Percentiles rank a stretch among this genome's conserved stretches.
These are phyloP conservation scores for Boechera retrofracta DNA, from an alignment of 345 rosid species.

Conservation along the genomic window DNA sequence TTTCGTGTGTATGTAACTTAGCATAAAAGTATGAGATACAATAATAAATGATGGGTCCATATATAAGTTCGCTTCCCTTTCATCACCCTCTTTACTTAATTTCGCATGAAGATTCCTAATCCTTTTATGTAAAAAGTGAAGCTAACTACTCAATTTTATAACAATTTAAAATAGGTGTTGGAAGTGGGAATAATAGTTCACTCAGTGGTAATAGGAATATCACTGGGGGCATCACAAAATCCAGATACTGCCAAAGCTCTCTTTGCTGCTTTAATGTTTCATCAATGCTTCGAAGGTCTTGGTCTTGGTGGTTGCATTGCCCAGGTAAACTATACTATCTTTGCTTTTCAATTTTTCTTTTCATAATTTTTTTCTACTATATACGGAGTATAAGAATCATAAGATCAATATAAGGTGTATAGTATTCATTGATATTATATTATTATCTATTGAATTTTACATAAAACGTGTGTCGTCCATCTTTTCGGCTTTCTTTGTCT, in stretches of 20 bases:
- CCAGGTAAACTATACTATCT: constrained; percentile 47
- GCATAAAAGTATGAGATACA: constrained; percentile 20
- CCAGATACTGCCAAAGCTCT: constrained; percentile 55
- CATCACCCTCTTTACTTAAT: constrained; percentile 26
- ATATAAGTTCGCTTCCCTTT: constrained; percentile 19
- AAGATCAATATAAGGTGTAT: constrained; percentile 3
- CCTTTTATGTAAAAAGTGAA: constrained; percentile 3
- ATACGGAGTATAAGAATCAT: background rate
- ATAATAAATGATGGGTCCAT: constrained; percentile 20
- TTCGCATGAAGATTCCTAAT: constrained; percentile 28
- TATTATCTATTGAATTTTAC: constrained; percentile 14
- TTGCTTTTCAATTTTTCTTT: background rate
- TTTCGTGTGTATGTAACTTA: constrained; percentile 26
- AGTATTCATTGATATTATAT: constrained; percentile 1
- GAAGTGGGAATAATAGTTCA: constrained; percentile 78
- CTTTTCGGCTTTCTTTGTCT: constrained; percentile 23
- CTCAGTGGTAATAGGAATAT: constrained; percentile 69
- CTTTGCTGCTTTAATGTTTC: constrained; percentile 67
- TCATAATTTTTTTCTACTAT: background rate
- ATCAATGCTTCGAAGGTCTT: constrained; percentile 78
- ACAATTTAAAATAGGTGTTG: constrained; percentile 47
- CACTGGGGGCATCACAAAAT: constrained; percentile 67
- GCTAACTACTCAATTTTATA: background rate
- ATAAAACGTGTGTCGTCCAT: constrained; percentile 10
- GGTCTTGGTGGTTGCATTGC: constrained; percentile 74